A percentile compares a stretch with the other conserved stretches of the same genome.
Conservation (phyloP, 495 filamentous ascomycete genomes). For the Pyrenula aspistea region DNA sequence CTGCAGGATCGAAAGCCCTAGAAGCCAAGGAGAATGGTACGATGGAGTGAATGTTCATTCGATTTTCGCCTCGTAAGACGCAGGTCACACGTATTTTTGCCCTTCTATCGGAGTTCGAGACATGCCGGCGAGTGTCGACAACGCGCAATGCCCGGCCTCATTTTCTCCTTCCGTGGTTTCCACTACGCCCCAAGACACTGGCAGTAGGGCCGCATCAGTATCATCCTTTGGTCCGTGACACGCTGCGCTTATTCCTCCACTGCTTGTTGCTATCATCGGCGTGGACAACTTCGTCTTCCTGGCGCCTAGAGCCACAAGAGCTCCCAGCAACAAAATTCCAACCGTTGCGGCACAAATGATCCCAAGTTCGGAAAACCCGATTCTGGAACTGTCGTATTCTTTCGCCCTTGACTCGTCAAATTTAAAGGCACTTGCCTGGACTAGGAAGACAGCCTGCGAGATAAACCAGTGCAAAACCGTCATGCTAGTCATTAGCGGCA, state of each 20-base stretch:
- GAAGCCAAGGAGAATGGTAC: too few species aligned
- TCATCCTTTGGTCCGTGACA: conserved; percentile 1
- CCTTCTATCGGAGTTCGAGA: not conserved
- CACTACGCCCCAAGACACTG: not conserved
- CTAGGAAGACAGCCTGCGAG: conserved; percentile 25
- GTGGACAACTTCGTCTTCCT: conserved; percentile 11
- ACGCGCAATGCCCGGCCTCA: not conserved
- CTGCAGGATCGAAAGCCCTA: too few species aligned
- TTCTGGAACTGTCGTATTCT: not conserved
- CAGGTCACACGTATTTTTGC: not conserved
- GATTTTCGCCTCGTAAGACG: not conserved
- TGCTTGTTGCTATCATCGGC: conserved; percentile 17
- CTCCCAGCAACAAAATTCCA: conserved; percentile 3
- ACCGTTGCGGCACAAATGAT: conserved; percentile 12
- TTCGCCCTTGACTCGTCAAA: not conserved
- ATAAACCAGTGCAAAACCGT: conserved; percentile 25
- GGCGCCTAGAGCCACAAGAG: conserved; percentile 9
- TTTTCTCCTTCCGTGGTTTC: not conserved
- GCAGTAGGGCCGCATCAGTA: not conserved
- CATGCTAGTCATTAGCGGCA: conserved; percentile 18
- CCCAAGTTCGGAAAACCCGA: conserved; percentile 14
- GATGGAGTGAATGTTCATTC: too few species aligned
- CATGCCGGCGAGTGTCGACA: not conserved
- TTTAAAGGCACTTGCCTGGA: not conserved
- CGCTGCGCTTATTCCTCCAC: conserved; percentile 15